Evolutionary conservation across 2,329 filamentous ascomycete species (phyloP), one percentile per base, ranked within the genome.

Genomic region (Mycosphaerella sp.): DNA sequence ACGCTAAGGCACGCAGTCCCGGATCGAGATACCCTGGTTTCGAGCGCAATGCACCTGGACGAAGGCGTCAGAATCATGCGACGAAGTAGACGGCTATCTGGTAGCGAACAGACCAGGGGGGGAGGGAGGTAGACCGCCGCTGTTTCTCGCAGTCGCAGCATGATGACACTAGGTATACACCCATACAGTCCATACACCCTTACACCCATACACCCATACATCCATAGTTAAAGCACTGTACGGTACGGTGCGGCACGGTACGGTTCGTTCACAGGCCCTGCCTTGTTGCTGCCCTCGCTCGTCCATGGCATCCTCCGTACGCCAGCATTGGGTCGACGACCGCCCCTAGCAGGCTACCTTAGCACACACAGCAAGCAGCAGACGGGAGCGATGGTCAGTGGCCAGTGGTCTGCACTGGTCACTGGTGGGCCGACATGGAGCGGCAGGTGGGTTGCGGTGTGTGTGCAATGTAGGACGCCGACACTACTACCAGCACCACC

Each of bases 11-110:
- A 59, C 48, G 48, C 14, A 44, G 44, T 41, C 41, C 48, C 57
- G 54, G 50, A 59, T 59, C 44, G 30, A 56, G 54, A 59, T 52
- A 55, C 50, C 57, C 55, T 59, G 57, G 57, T 57, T 57, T 53
- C 45, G 50, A 54, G 41, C 16, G 48, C 43, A 53, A 48, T 59
- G 57, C 57, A 55, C 47, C 54, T 54, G 52, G 52, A 57, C 57
- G 28, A 59, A 59, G 57, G 54, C 54, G 57, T 57, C 47, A 30
- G 52, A 50, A 49, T 44, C 52, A 53, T 25, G 45, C 49, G 49
- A 39, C 37, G 40, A 34, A 44, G 52, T 50, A 44, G 45, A 58
- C 52, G 55, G 41, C 25, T 51, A 50, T 46, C 49, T 51, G 57
- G 57, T 59, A 59, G 55, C 57, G 57, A 58, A 49, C 41, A 40